A percentile compares a stretch with the other conserved stretches of the same genome.
phyloP scores from a whole-genome alignment of 2,329 filamentous ascomycete genomes.

The Stachybotrys echinatus region DNA sequence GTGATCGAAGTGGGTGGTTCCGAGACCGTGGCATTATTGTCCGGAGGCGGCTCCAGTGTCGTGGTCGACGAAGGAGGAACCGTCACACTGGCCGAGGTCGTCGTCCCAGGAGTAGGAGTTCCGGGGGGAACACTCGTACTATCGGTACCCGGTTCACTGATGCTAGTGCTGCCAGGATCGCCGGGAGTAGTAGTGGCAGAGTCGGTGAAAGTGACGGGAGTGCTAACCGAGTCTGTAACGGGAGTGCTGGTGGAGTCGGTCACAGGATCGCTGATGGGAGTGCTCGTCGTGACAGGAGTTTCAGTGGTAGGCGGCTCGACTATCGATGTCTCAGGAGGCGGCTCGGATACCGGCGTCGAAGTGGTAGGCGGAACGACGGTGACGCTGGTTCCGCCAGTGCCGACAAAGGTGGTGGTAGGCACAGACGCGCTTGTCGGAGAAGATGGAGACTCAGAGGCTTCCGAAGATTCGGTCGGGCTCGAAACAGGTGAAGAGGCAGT shows the following conservation, averaged over 20 bases:
- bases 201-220: too few relatives aligned
- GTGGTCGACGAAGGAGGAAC: background rate
- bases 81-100: background rate
- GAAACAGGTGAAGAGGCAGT: background rate
- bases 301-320: background rate
- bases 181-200: too few relatives aligned
- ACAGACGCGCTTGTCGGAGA: background rate
- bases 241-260: background rate
- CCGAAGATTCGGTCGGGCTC: background rate
- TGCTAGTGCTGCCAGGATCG: too few relatives aligned
- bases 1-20: constrained; percentile 2
- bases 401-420: background rate
- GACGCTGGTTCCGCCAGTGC: background rate
- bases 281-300: background rate
- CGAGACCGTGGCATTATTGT: constrained; percentile 2
- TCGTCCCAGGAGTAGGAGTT: background rate
- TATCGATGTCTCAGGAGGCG: background rate
- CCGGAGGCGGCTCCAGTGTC: too few relatives aligned
- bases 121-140: background rate
- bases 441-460: background rate
- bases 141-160: background rate
- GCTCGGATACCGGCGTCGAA: background rate
- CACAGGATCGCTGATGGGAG: background rate
- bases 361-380: background rate
- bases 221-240: too few relatives aligned